These are phyloP conservation scores for Ustilago vetiveriae DNA, from an alignment of 1,284 basidiomycete species.

Conservation along the genomic window DNA sequence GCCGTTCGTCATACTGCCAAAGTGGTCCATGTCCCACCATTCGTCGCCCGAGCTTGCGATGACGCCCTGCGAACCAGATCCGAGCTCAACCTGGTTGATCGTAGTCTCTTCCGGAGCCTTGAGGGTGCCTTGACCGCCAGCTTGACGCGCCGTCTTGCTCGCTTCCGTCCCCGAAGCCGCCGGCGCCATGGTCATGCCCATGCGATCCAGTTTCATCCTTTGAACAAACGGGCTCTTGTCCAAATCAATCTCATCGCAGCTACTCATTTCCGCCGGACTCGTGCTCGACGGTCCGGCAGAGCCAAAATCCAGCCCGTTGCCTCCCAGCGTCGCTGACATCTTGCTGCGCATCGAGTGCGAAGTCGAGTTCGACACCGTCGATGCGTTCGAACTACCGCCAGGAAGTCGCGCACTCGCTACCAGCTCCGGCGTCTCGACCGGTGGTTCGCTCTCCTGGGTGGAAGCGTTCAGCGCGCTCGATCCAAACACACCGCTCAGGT, in stretches of 20 bases:
- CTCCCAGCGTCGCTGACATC: constrained; percentile 30
- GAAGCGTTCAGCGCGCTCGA: constrained; percentile 30
- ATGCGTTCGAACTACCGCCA: constrained; percentile 41
- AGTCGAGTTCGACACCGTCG: constrained; percentile 45
- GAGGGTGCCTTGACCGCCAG: constrained; percentile 21
- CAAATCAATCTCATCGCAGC: constrained; percentile 51
- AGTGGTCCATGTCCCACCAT: constrained; percentile 54
- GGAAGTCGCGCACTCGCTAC: constrained; percentile 43
- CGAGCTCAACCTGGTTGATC: constrained; percentile 47
- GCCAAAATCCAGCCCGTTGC: constrained; percentile 54
- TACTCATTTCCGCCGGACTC: constrained; percentile 55
- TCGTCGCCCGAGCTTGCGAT: constrained; percentile 44
- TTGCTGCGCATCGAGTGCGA: constrained; percentile 39
- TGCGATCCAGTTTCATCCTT: constrained; percentile 44
- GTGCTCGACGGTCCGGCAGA: constrained; percentile 55
- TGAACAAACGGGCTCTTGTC: constrained; percentile 50
- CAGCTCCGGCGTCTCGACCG: constrained; percentile 51
- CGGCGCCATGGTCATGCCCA: constrained; percentile 38
- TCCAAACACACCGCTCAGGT: constrained; percentile 45
- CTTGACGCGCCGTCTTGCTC: constrained; percentile 10
- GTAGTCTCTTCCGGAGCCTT: constrained; percentile 34
- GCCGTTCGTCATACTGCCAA: constrained; percentile 35
- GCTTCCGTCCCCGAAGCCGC: constrained; percentile 19
- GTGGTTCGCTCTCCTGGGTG: constrained; percentile 46
- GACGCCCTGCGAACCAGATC: constrained; percentile 41